These are phyloP conservation scores for Pythium aristosporum DNA, from an alignment of 352 stramenopile genomes.

Conservation along the genomic window DNA sequence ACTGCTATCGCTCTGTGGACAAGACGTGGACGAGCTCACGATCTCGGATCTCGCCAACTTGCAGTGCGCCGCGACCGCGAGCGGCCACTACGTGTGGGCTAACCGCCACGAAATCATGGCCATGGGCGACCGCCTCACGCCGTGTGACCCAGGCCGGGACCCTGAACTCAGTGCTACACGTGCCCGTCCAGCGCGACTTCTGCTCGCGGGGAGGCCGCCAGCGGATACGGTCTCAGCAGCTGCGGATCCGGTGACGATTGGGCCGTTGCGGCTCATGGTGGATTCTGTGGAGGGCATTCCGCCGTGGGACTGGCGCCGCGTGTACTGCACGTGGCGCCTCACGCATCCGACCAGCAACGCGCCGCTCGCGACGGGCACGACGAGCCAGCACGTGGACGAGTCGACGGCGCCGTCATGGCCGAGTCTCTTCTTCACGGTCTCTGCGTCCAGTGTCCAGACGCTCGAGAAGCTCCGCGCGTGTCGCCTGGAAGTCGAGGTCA, in stretches of 20 bases:
- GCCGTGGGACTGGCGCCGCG: constrained; percentile 17
- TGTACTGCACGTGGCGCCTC: constrained; percentile 19
- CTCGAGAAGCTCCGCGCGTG: constrained; percentile 9
- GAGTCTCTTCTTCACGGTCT: background rate
- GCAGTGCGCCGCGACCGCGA: constrained; percentile 11
- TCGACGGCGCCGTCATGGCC: constrained; percentile 13
- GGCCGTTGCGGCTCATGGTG: constrained; percentile 2
- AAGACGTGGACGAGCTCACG: constrained; percentile 2
- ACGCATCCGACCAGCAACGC: background rate
- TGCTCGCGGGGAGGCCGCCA: too few relatives aligned
- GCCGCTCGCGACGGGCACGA: constrained; percentile 7
- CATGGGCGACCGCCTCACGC: constrained; percentile 10
- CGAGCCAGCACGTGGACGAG: constrained; percentile 10
- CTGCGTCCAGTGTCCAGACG: background rate
- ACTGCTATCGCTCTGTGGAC: constrained; percentile 5
- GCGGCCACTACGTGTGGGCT: constrained; percentile 20
- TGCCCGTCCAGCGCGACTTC: too few relatives aligned
- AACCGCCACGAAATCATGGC: constrained; percentile 21
- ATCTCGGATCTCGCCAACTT: constrained; percentile 17
- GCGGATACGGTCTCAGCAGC: too few relatives aligned
- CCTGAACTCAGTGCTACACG: background rate
- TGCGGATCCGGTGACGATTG: background rate
- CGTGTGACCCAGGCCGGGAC: constrained; percentile 7
- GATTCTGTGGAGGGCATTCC: background rate
- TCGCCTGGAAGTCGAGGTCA: constrained; percentile 14